Conservation (phyloP, 257 asterid species). For the Capsicum pubescens region DNA sequence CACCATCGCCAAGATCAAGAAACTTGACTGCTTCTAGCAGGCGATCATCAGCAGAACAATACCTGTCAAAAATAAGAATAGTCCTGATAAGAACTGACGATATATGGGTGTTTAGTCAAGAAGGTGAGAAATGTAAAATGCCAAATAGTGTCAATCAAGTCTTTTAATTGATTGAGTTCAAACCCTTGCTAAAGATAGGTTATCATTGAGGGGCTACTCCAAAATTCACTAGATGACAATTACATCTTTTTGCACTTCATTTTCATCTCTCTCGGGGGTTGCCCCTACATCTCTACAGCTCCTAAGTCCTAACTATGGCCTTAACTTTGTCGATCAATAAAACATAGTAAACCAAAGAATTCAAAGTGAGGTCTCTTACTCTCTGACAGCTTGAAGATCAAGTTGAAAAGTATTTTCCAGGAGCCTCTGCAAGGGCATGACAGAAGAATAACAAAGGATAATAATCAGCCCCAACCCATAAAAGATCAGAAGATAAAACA, state of each 20-base stretch:
- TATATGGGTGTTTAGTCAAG: not conserved
- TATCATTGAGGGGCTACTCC: not conserved
- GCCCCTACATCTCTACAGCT: not conserved
- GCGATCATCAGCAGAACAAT: conserved; percentile 83
- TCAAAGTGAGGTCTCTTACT: conserved; percentile 55
- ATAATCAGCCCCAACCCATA: conserved; percentile 18
- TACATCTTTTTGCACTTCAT: not conserved
- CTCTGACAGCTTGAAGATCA: conserved; percentile 85
- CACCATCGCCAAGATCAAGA: conserved; percentile 73
- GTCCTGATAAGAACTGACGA: not conserved
- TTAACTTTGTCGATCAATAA: not conserved
- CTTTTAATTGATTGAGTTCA: not conserved
- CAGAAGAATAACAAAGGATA: conserved; percentile 16
- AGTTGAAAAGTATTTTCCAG: conserved; percentile 85
- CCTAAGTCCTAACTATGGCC: not conserved
- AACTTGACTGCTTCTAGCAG: conserved; percentile 76
- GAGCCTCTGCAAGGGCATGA: conserved; percentile 69
- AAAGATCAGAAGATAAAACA: conserved; percentile 19
- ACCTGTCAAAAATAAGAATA: conserved; percentile 45
- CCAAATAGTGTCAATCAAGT: not conserved
- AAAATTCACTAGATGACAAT: not conserved
- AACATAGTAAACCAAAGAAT: not conserved
- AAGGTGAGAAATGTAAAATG: not conserved
- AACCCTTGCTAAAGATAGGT: not conserved
- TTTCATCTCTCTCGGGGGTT: not conserved